phyloP scores from a whole-genome alignment of 495 filamentous ascomycete species.

The Paragyromitra xinjiangensis region DNA sequence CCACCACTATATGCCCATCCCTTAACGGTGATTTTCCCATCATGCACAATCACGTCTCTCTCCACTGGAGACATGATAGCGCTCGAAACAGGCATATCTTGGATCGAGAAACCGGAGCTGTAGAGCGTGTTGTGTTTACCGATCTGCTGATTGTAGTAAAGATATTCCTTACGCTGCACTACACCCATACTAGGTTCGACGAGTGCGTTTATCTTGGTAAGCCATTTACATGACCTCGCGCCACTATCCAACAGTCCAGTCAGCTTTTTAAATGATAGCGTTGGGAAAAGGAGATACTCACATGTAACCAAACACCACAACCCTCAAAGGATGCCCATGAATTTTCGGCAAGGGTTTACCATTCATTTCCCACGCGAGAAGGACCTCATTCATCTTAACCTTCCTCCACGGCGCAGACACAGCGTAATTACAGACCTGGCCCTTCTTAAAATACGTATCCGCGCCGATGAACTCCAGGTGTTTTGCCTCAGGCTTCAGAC shows the following conservation, averaged over 20 bases:
- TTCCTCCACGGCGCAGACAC: conserved; percentile 72
- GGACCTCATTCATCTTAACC: conserved; percentile 71
- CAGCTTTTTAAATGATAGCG: neutral
- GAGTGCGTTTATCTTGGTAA: conserved; percentile 66
- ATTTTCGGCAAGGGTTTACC: conserved; percentile 71
- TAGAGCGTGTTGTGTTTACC: conserved; percentile 68
- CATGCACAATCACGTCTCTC: conserved; percentile 66
- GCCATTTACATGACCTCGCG: conserved; percentile 68
- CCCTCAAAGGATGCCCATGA: conserved; percentile 71
- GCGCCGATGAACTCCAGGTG: conserved; percentile 73
- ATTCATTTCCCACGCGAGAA: conserved; percentile 78
- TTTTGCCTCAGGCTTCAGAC: conserved; percentile 64
- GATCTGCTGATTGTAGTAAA: conserved; percentile 68
- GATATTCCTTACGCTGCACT: conserved; percentile 66
- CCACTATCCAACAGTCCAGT: conserved; percentile 53
- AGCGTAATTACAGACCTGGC: conserved; percentile 69
- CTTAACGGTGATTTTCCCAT: conserved; percentile 63
- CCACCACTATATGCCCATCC: conserved; percentile 72
- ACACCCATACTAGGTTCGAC: conserved; percentile 59
- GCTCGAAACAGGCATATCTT: conserved; percentile 71
- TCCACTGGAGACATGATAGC: conserved; percentile 68
- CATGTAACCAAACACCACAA: conserved; percentile 72
- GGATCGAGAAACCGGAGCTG: conserved; percentile 67
- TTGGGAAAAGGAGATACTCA: neutral
- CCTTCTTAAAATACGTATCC: conserved; percentile 74